phyloP scores from a whole-genome alignment of 139 green algal genomes.

The Coelastrella sp. region DNA sequence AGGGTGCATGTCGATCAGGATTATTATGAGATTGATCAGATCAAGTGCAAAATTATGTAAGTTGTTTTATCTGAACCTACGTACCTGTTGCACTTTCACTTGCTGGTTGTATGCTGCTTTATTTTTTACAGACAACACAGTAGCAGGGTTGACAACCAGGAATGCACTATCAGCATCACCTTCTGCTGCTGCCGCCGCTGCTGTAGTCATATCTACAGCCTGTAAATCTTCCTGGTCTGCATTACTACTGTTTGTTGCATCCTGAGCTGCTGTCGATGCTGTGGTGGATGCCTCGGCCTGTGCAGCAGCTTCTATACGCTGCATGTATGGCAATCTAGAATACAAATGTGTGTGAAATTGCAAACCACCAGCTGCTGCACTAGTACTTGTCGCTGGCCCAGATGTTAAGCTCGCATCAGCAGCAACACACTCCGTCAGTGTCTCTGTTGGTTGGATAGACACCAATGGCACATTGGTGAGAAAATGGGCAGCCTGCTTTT shows the following conservation, averaged over 20 bases:
- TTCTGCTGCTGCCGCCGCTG: neutral
- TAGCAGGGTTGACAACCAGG: neutral
- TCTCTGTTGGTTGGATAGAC: neutral
- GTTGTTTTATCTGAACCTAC: neutral
- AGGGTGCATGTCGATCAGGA: no score
- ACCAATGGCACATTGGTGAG: neutral
- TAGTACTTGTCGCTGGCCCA: neutral
- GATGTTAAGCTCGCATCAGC: neutral
- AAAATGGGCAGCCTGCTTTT: no score
- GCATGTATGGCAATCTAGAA: neutral
- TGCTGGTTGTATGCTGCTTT: slow-evolving; percentile 12
- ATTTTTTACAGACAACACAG: neutral
- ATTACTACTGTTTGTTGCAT: neutral
- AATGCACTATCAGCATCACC: neutral
- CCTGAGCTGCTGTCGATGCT: neutral
- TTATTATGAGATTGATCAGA: neutral
- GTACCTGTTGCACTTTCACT: neutral
- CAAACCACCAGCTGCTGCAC: neutral
- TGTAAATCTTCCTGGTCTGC: neutral
- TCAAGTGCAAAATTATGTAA: neutral
- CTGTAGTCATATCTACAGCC: neutral
- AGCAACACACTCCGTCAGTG: neutral
- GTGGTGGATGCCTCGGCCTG: neutral
- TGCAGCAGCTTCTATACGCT: slow-evolving; percentile 1
- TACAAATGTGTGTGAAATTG: slow-evolving; percentile 1